Evolutionary conservation across 2,329 filamentous ascomycete species (phyloP).

Genomic region (Aureobasidium namibiae): DNA sequence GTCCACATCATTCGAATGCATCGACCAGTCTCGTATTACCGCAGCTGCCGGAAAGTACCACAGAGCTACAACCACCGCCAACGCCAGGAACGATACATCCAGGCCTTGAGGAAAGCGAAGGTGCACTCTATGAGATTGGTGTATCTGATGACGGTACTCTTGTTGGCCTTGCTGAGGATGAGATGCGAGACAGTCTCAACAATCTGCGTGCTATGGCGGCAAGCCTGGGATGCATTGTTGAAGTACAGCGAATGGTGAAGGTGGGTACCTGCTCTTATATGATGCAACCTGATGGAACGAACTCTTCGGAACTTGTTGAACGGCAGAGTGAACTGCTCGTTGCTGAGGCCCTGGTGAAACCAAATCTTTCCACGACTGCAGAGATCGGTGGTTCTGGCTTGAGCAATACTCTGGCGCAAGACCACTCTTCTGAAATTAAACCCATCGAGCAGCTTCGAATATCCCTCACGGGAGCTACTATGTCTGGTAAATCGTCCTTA

Average conservation of each 20-base stretch:
- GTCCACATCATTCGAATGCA: conserved; percentile 76
- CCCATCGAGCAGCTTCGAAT: conserved; percentile 68
- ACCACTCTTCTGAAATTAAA: background rate
- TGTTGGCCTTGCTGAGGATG: conserved; percentile 78
- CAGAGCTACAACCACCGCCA: conserved; percentile 49
- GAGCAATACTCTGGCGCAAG: background rate
- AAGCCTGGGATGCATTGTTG: conserved; percentile 77
- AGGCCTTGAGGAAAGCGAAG: conserved; percentile 84
- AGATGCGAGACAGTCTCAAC: conserved; percentile 81
- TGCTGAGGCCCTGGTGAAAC: conserved; percentile 80
- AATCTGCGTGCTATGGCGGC: conserved; percentile 87
- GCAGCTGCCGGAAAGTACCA: conserved; percentile 58
- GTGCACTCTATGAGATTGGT: conserved; percentile 91
- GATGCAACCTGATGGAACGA: conserved; percentile 30
- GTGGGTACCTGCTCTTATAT: conserved; percentile 79
- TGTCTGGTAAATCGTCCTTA: conserved; percentile 85
- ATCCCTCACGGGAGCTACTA: conserved; percentile 80
- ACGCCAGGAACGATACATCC: conserved; percentile 51
- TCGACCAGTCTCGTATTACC: conserved; percentile 68
- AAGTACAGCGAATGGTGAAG: conserved; percentile 70
- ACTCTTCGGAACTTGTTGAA: conserved; percentile 16
- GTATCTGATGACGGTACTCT: conserved; percentile 91
- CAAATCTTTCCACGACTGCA: conserved; percentile 37
- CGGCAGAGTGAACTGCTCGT: conserved; percentile 61
- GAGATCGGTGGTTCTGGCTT: background rate